A percentile compares a stretch with the other conserved stretches of the same genome.
phyloP scores from a whole-genome alignment of 106 monocot genomes.

The Chionographis japonica region DNA sequence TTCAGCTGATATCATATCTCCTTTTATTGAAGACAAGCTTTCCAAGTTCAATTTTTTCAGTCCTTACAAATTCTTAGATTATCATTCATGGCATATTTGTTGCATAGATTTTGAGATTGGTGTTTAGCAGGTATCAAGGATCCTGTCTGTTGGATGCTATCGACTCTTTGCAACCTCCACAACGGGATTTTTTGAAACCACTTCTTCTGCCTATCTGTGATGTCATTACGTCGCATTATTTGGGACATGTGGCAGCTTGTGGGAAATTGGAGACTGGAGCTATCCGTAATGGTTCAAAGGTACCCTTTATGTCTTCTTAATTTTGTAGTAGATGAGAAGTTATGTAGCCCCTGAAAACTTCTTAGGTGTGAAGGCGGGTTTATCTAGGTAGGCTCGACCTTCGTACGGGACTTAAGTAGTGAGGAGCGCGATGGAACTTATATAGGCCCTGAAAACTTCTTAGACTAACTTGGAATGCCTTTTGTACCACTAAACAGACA shows the following conservation, averaged over 20 bases:
- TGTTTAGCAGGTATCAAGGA: constrained; percentile 63
- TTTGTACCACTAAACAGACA: no score
- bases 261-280: constrained; percentile 92
- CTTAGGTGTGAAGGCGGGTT: no score
- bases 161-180: constrained; percentile 54
- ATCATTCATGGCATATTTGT: not conserved
- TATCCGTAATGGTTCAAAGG: constrained; percentile 79
- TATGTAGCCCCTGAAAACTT: not conserved
- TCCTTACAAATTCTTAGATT: no score
- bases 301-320: constrained; percentile 13
- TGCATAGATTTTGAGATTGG: not conserved
- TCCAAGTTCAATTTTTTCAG: no score
- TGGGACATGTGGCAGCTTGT: constrained; percentile 67
- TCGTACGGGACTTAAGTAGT: no score
- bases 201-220: constrained; percentile 90
- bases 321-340: not conserved
- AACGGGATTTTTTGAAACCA: constrained; percentile 65
- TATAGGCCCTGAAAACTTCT: no score
- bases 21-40: no score
- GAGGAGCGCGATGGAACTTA: no score
- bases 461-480: no score
- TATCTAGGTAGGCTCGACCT: no score
- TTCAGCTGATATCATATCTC: no score
- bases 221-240: constrained; percentile 47
- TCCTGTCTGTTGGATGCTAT: constrained; percentile 69